Evolutionary conservation across 2,329 filamentous ascomycete genomes (phyloP), one percentile per base, ranked within the genome.

Genomic region (Monilinia vaccinii-corymbosi): DNA sequence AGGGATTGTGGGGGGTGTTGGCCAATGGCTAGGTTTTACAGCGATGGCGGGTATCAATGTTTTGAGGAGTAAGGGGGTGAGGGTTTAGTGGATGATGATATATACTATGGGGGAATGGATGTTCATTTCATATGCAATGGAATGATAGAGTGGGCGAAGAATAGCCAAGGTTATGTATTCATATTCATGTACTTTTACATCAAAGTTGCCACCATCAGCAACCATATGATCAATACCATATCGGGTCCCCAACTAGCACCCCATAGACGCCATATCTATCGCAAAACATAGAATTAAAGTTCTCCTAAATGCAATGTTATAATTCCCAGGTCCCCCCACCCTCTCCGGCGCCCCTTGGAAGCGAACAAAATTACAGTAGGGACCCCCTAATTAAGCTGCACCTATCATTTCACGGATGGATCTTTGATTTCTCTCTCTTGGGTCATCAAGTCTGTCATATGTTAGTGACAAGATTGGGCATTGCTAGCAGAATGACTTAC

Each of bases 21-120:
- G 84, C 48, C 81, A 91, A 71, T 97, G 90, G 86, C 74, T 87
- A n/a, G 85, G 87, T 7, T 97, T 95, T 73, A 90, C 90, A 51
- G 85, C 85, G 3, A 83, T 82, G 58, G 89, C 89, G 7, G 81
- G 86, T 18, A 74, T 97, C 60, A 96, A 96, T 70, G 80, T 96
- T 56, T 76, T 96, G 66, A 82, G 92, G 75, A 97, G 91, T 73
- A 96, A 92, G 76, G 93, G 93, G 0, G 77, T 91, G 65, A 86
- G 87, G 71, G 84, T 97, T 52, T 69, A 36, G 31, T 23, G 32
- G 56, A 47, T 16, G 56, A 47, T 16, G 46, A 53, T 49, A 57
- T 34, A 58, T 53, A 16, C 13, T 18, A 58, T 61, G 61, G 47
- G 42, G 3, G 60, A 28, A 44, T 46, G 18, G 3, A 21, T 34